Percentiles rank a stretch among this genome's conserved stretches.
Evolutionary conservation across 108 stramenopile genomes (phyloP).

Genomic region (Cyclotella kingstonii): DNA sequence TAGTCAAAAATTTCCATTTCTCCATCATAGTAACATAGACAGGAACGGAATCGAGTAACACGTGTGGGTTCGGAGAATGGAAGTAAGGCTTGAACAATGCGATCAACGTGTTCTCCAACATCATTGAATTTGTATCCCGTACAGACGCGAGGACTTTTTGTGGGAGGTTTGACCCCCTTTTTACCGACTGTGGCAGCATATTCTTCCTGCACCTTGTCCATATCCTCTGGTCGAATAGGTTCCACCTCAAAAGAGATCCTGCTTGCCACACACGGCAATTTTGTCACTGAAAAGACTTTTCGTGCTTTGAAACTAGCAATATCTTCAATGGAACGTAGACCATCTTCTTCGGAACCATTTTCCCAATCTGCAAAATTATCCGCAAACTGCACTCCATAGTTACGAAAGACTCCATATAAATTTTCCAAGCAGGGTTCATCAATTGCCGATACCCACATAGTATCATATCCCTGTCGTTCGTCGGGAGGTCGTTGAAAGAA

Average conservation of each 20-base stretch:
- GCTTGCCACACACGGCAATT: constrained; percentile 71
- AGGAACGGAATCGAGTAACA: constrained; percentile 70
- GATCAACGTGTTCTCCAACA: constrained; percentile 77
- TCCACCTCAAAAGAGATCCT: constrained; percentile 84
- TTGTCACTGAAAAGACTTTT: constrained; percentile 72
- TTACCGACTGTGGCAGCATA: constrained; percentile 14
- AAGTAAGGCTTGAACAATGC: constrained; percentile 63
- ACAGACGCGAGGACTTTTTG: constrained; percentile 53
- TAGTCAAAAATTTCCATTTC: constrained; percentile 82
- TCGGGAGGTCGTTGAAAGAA: constrained; percentile 68
- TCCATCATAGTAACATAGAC: constrained; percentile 87
- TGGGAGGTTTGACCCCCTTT: constrained; percentile 21
- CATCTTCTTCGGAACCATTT: constrained; percentile 60
- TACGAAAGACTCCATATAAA: constrained; percentile 63
- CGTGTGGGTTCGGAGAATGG: constrained; percentile 77
- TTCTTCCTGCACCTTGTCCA: constrained; percentile 15
- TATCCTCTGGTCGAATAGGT: constrained; percentile 56
- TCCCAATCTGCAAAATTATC: constrained; percentile 88
- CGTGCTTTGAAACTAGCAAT: constrained; percentile 82
- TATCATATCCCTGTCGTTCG: constrained; percentile 70
- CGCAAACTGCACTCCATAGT: constrained; percentile 83
- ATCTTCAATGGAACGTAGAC: constrained; percentile 70
- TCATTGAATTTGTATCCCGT: constrained; percentile 82
- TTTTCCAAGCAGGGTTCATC: constrained; percentile 70
- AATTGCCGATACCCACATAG: constrained; percentile 77